These are phyloP conservation scores for Colletotrichum graminicola DNA, from an alignment of 2,329 filamentous ascomycete species.

Conservation along the genomic window DNA sequence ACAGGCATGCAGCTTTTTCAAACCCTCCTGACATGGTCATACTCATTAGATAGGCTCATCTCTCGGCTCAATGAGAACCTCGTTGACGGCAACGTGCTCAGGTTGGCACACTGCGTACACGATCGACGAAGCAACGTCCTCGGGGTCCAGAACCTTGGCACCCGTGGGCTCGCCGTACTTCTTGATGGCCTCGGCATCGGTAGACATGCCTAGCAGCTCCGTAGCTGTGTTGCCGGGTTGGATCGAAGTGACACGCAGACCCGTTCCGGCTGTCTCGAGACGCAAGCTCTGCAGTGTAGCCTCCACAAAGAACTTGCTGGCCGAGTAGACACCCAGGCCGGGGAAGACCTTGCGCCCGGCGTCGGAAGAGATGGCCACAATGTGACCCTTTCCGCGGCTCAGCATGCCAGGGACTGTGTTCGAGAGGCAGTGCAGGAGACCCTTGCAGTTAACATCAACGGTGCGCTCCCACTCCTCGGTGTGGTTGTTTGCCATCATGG, in stretches of 20 bases:
- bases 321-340: constrained; percentile 84
- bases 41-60: constrained; percentile 75
- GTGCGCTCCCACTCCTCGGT: constrained; percentile 84
- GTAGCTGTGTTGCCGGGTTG: constrained; percentile 84
- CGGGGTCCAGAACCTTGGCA: constrained; percentile 79
- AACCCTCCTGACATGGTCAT: constrained; percentile 7
- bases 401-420: constrained; percentile 80
- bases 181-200: constrained; percentile 80
- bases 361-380: constrained; percentile 86
- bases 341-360: constrained; percentile 86
- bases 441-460: constrained; percentile 90
- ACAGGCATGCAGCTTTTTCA: neutral
- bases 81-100: constrained; percentile 81
- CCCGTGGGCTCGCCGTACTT: constrained; percentile 82
- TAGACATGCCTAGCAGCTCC: constrained; percentile 79
- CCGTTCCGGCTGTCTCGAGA: constrained; percentile 80
- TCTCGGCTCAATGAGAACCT: constrained; percentile 82
- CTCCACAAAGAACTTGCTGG: constrained; percentile 88
- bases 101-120: constrained; percentile 82
- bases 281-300: constrained; percentile 81
- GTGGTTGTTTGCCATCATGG: constrained; percentile 83
- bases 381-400: constrained; percentile 74
- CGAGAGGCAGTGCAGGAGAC: constrained; percentile 78
- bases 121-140: constrained; percentile 79
- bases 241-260: constrained; percentile 78